Base-by-base conservation (phyloP, 2,329 filamentous ascomycete species). In the Ceratocystiopsis brevicomis region DNA sequence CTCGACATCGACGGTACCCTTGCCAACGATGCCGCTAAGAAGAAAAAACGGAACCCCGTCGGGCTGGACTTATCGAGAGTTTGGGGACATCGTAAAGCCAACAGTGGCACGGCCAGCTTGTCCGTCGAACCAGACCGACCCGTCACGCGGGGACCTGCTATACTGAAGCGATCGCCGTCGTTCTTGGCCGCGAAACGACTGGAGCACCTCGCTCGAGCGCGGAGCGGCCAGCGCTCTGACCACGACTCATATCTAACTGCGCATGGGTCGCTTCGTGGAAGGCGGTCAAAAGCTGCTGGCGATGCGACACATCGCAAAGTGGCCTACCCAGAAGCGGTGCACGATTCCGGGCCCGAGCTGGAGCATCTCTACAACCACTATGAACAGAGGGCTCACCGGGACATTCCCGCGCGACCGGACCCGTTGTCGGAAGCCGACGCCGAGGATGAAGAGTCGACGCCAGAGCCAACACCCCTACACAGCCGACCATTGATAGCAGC, bases 301-400 rank as follows among this genome's bases (percentile, higher is more conserved):
- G 2, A 30, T 30, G 25, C 25, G 6, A 11, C 25, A 30, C 25
- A 30, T 9, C 25, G 25, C 25, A 8, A 30, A 6, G 6, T 30
- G 25, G 25, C 6, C 25, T 30, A 30, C 8, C 25, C 42, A 14
- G 44, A 49, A 45, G 16, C 46, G 43, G 15, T 43, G 35, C 18
- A 49, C 47, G 48, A 50, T 47, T 30, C 25, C 25, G 45, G 42
- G 19, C 37, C 12, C 15, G 64, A 63, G 3, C 53, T 73, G 18
- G 61, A 68, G 38, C 65, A 66, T 42, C 57, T 76, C 3, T 74
- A 75, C 51, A 60, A 71, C 44, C 69, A 75, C 51, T 74, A 76
- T 51, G 71, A 75, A 53, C 64, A 71, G 49, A 67, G 67, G 60
- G 66, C 68, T 0, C 66, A 70, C 45, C 64, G 64, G 14, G 56